Evolutionary conservation across 1,284 basidiomycete genomes (phyloP).

Genomic region (Anthracocystis setariae): DNA sequence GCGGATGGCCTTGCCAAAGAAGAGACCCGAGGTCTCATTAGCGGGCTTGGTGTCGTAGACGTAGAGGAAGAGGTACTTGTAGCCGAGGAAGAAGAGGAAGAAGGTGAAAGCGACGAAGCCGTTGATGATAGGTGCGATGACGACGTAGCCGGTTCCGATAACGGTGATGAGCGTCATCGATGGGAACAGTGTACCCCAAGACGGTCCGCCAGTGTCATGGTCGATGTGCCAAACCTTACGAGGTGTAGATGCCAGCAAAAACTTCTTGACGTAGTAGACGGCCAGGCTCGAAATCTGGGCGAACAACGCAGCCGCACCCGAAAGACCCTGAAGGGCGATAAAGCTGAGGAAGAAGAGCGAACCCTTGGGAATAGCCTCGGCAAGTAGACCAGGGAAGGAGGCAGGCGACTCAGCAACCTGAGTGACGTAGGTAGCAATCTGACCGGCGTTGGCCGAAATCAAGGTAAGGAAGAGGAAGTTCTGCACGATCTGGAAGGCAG

Average conservation of each 20-base stretch:
- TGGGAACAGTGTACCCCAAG: constrained; percentile 81
- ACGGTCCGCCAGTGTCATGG: constrained; percentile 75
- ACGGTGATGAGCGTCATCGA: constrained; percentile 60
- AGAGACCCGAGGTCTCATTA: constrained; percentile 88
- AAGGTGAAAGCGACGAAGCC: constrained; percentile 86
- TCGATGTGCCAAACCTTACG: constrained; percentile 82
- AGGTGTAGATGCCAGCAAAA: constrained; percentile 88
- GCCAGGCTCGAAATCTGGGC: constrained; percentile 80
- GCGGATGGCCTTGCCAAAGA: constrained; percentile 93
- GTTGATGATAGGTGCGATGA: constrained; percentile 93
- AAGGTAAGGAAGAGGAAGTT: constrained; percentile 67
- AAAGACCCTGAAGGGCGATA: constrained; percentile 69
- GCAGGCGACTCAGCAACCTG: constrained; percentile 34
- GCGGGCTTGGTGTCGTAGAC: constrained; percentile 77
- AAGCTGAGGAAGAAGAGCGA: constrained; percentile 95
- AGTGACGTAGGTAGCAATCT: constrained; percentile 48
- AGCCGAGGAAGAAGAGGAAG: constrained; percentile 77
- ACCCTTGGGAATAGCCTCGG: constrained; percentile 79
- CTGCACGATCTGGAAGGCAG: constrained; percentile 79
- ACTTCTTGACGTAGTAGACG: constrained; percentile 85
- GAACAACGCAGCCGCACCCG: constrained; percentile 78
- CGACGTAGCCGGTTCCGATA: constrained; percentile 74
- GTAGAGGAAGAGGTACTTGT: constrained; percentile 73
- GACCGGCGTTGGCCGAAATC: constrained; percentile 52
- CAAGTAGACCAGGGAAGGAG: constrained; percentile 57